phyloP scores from a whole-genome alignment of 176 grass and related monocot species.

The Cocos nucifera region DNA sequence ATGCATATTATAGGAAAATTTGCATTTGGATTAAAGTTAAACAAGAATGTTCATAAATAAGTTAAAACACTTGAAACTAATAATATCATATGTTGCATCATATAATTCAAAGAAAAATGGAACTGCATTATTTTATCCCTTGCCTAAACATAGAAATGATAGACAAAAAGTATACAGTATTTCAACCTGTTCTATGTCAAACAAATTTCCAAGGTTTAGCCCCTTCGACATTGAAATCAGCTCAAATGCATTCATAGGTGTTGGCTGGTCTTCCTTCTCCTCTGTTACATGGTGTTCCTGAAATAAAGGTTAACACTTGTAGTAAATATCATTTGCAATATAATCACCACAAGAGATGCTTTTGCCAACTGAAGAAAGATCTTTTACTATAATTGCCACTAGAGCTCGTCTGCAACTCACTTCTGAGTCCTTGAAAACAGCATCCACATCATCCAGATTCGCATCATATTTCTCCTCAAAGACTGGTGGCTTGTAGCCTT shows the following conservation, averaged over 20 bases:
- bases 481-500: conserved; percentile 72
- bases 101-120: too few relatives aligned
- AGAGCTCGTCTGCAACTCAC: conserved; percentile 33
- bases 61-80: too few relatives aligned
- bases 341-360: not conserved
- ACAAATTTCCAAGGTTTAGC: conserved; percentile 90
- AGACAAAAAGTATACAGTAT: too few relatives aligned
- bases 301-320: not conserved
- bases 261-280: conserved; percentile 77
- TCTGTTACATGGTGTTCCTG: conserved; percentile 85
- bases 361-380: conserved; percentile 12
- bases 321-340: conserved; percentile 15
- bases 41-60: too few relatives aligned
- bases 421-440: conserved; percentile 91
- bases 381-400: conserved; percentile 8
- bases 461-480: conserved; percentile 70
- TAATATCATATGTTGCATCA: too few relatives aligned
- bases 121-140: too few relatives aligned
- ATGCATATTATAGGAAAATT: too few relatives aligned
- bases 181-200: conserved; percentile 69
- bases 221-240: conserved; percentile 88
- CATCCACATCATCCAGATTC: conserved; percentile 83
- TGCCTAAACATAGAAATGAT: too few relatives aligned
- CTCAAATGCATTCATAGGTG: conserved; percentile 97
- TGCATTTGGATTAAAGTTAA: too few relatives aligned